Base-by-base conservation (phyloP, 2,329 filamentous ascomycete species). In the Ceratocystis eucalypticola region DNA sequence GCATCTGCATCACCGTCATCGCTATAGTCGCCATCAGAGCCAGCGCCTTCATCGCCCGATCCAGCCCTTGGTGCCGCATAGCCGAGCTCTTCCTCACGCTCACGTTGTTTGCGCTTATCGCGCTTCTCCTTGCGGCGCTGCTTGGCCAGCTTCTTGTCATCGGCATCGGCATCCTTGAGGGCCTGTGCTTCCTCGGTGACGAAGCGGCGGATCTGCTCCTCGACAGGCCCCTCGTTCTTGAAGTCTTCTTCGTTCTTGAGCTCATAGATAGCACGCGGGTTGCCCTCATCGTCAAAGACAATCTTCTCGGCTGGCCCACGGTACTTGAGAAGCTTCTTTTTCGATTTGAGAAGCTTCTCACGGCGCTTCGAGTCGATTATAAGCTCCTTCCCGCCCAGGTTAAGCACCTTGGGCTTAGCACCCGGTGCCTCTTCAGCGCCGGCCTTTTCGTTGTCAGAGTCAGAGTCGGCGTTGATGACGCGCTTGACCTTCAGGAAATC, bases 331-430 rank as follows among this genome's bases (percentile, higher is more conserved):
- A 96, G 83, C 76, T 95, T 89, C 81, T 96, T 96, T 81, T 96
- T 97, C 22, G 89, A 95, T 72, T 88, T 88, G 70, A 97, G 83
- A n/a, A 96, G 83, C 78, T 96, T 97, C 77, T 96, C 93, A 70
- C 91, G 87, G 28, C 94, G 90, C 75, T 97, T 95, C 12, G 91
- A 96, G 78, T 99, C 94, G 69, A 99, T 85, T 22, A 96, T 78
- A 57, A 96, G 80, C 1, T 89, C 84, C 33, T 88, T 84, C 69
- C 87, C 86, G 55, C 87, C 86, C 12, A 88, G 80, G 48, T 83
- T 77, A 62, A 96, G 80, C 1, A 86, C 80, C 75, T 86, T 88
- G 63, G 77, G 77, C 59, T 75, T 73, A 28, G 76, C 75, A 3
- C 75, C 76, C 46, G 74, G 71, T 66, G 75, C 75, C 25, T 75